These are phyloP conservation scores for Lasiodiplodia sp. DNA, from an alignment of 2,329 filamentous ascomycete species.

Conservation along the genomic window DNA sequence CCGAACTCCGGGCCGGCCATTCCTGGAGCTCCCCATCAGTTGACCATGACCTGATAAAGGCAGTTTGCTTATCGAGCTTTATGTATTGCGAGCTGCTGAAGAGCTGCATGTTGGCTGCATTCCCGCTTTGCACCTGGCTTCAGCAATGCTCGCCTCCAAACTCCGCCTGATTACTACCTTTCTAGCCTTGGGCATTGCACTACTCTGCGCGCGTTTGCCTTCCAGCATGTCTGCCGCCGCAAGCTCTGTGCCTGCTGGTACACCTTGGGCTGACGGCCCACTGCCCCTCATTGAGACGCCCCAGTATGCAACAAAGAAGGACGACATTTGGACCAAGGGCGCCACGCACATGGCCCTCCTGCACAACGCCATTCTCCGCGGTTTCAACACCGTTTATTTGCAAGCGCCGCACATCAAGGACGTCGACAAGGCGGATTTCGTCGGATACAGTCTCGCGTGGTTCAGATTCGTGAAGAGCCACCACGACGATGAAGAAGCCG, in stretches of 20 bases:
- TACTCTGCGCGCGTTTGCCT: conserved; percentile 17
- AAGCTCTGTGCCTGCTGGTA: conserved; percentile 21
- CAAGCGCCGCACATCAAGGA: conserved; percentile 45
- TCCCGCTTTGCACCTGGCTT: neutral
- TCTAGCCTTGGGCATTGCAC: conserved; percentile 10
- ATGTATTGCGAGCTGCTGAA: conserved; percentile 11
- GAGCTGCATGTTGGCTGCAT: conserved; percentile 8
- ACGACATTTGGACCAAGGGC: conserved; percentile 44
- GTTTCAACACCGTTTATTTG: conserved; percentile 51
- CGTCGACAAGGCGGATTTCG: conserved; percentile 44
- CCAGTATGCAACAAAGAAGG: conserved; percentile 42
- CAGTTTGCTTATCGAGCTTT: conserved; percentile 17
- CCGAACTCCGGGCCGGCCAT: conserved; percentile 24
- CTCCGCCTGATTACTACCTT: conserved; percentile 6
- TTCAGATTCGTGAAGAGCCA: conserved; percentile 45
- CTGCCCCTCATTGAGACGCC: conserved; percentile 41
- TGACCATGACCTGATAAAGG: conserved; percentile 22
- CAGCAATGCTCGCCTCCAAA: conserved; percentile 13
- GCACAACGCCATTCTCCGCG: conserved; percentile 51
- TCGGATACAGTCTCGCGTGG: conserved; percentile 47
- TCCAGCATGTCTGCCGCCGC: conserved; percentile 19
- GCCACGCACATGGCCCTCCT: conserved; percentile 49
- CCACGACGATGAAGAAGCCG: conserved; percentile 47
- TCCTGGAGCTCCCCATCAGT: conserved; percentile 17
- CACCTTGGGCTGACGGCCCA: conserved; percentile 44